A percentile compares a stretch with the other conserved stretches of the same genome.
Evolutionary conservation across 2,329 filamentous ascomycete species (phyloP).

Genomic region (Metarhizium album): DNA sequence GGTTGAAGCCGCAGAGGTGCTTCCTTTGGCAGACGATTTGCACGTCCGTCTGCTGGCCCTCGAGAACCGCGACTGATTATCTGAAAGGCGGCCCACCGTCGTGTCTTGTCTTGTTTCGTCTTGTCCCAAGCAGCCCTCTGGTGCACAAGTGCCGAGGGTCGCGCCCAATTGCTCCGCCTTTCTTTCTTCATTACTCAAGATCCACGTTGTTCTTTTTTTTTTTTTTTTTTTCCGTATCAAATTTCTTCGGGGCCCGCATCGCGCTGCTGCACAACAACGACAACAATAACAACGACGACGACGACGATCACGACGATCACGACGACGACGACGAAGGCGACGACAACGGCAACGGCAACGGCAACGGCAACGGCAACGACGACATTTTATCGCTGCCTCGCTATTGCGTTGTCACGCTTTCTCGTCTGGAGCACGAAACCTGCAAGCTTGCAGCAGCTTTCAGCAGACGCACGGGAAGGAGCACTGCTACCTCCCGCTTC

Average conservation of each 20-base stretch:
- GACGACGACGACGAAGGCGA: too few relatives aligned
- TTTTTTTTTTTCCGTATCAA: conserved; percentile 15
- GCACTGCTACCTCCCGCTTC: background rate
- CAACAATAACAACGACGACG: too few relatives aligned
- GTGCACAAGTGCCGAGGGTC: background rate
- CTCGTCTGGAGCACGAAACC: background rate
- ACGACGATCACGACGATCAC: too few relatives aligned
- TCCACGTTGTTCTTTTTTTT: conserved; percentile 18
- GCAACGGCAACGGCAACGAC: too few relatives aligned
- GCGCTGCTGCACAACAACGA: conserved; percentile 6
- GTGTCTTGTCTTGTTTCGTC: background rate
- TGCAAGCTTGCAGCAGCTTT: background rate
- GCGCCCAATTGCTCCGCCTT: conserved; percentile 13
- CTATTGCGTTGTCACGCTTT: background rate
- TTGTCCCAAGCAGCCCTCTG: background rate
- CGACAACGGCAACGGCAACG: too few relatives aligned
- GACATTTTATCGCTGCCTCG: background rate
- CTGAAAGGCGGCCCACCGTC: background rate
- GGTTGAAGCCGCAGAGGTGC: background rate
- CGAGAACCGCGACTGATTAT: background rate
- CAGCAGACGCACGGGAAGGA: background rate
- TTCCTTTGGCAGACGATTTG: background rate
- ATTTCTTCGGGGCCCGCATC: conserved; percentile 20
- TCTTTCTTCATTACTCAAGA: conserved; percentile 13
- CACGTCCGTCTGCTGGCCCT: background rate